Base-by-base conservation (phyloP, 441 rosid species). In the Jatropha multifida region DNA sequence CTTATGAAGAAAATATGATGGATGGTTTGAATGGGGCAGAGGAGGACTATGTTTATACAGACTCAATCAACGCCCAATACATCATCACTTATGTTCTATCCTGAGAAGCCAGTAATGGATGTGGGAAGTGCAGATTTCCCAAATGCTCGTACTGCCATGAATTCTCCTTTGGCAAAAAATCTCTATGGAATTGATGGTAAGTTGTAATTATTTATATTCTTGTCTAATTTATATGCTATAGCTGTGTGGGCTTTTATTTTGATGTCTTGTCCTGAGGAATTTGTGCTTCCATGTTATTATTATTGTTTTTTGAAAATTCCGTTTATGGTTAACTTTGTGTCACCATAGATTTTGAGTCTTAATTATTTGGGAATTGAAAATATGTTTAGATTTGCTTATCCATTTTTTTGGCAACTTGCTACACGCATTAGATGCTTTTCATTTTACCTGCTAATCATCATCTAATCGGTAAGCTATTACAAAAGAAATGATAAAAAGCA, bases 21-120 rank as follows among this genome's bases (percentile, higher is more conserved):
- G 42, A 23, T 78, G 65, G 18, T 65, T 78, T 77, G 74, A 32
- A 69, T 86, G 91, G 97, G 78, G 88, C 99, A 95, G 88, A 90
- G 86, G 85, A 93, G 98, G 86, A 89, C 83, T 10, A 89, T 95
- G 97, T 95, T 90, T 85, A 92, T 93, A 65, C 92, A 95, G 84
- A 92, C 96, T 26, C 96, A 95, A 54, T 76, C 95, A 11, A 95
- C 99, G 0, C 99, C 99, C 27, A 95, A 95, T 77, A 97, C 99
- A 56, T 88, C 89, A n/a, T 95, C 99, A 18, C 86, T 95, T 44
- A 93, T 95, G 99, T 95, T 95, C 77, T 86, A 85, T 83, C 97
- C 98, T 15, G 98, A 97, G 65, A 90, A 90, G 84, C 86, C 92
- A 2, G 94, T 95, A 51, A 93, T 95, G 99, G 95, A 93, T 17